Evolutionary conservation across 2,329 filamentous ascomycete genomes (phyloP), one percentile per base, ranked within the genome.

Genomic region (Penicillium frequentans): DNA sequence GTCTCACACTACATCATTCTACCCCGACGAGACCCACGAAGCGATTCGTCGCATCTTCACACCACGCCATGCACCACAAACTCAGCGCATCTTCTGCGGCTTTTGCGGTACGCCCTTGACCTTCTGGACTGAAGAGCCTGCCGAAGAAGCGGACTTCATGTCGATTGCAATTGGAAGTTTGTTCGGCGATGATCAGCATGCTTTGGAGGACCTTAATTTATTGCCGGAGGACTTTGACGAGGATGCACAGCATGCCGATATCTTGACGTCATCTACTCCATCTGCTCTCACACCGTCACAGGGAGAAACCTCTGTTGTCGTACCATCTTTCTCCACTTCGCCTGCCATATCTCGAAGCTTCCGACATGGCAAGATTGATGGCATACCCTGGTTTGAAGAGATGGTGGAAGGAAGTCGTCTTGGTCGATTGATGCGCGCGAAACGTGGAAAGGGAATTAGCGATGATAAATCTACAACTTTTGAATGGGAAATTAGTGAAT

Each of bases 91-190:
- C 64, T 97, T 97, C 75, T 97, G 93, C 75, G 93, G 93, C 24
- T 96, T 90, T 77, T 96, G 93, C 72, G 93, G 93, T 52, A 96
- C 92, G 0, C 89, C 90, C 13, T 79, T 97, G 53, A 89, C 88
- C 0, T 91, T 88, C 66, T 96, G 91, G 91, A 88, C 86, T 47
- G 92, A 96, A 73, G 75, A 84, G 24, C 89, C 90, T 0, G 77
- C 75, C 1, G 81, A 80, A 51, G 90, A 95, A 70, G 88, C 88
- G 13, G 86, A 92, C 8, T 93, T 84, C 70, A 91, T 97, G 76
- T 87, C 86, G 57, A 79, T 96, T 56, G 90, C 91, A 0, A 79
- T 96, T n/a, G 90, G 90, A 5, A 93, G 88, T 64, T 78, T 97
- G 52, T 71, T 84, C 37, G 82, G 83, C 6, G 85, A 90, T 54